Conservation (phyloP, 2,329 filamentous ascomycete genomes). For the Fonsecaea monophora region DNA sequence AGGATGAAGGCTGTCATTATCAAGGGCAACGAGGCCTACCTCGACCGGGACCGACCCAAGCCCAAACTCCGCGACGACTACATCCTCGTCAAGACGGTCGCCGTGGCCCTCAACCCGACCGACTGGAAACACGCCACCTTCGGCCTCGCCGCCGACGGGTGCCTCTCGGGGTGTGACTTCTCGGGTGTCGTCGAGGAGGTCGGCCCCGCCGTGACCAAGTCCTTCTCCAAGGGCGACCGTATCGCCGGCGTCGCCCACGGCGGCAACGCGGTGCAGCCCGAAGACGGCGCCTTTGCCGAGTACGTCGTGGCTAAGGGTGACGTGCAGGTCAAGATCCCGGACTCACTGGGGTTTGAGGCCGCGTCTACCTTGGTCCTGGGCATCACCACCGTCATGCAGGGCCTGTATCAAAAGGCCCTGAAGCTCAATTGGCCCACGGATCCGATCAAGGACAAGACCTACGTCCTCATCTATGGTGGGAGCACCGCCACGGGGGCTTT, state of each 20-base stretch:
- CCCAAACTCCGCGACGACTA: constrained; percentile 47
- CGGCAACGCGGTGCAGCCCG: constrained; percentile 41
- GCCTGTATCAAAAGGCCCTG: constrained; percentile 37
- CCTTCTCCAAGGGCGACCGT: constrained; percentile 45
- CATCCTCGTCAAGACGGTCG: constrained; percentile 47
- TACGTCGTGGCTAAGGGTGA: constrained; percentile 44
- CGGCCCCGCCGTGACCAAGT: constrained; percentile 33
- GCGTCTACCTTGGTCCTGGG: constrained; percentile 46
- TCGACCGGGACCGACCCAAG: constrained; percentile 43
- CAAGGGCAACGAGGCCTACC: constrained; percentile 32
- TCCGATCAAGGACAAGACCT: constrained; percentile 39
- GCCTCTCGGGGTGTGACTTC: constrained; percentile 48
- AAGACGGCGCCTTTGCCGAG: constrained; percentile 48
- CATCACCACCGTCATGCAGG: constrained; percentile 37
- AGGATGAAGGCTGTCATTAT: constrained; percentile 37
- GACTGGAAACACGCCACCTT: constrained; percentile 61
- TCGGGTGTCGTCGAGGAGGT: constrained; percentile 44
- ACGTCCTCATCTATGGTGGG: constrained; percentile 54
- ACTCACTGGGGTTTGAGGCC: constrained; percentile 43
- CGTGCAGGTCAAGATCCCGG: constrained; percentile 44
- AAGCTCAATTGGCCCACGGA: constrained; percentile 38
- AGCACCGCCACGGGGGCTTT: constrained; percentile 53
- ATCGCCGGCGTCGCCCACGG: constrained; percentile 49
- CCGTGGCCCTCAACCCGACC: constrained; percentile 55
- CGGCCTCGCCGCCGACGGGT: constrained; percentile 44